Evolutionary conservation across 1,284 basidiomycete species (phyloP), one percentile per base, ranked within the genome.

Genomic region (Sphagnurus paluster): DNA sequence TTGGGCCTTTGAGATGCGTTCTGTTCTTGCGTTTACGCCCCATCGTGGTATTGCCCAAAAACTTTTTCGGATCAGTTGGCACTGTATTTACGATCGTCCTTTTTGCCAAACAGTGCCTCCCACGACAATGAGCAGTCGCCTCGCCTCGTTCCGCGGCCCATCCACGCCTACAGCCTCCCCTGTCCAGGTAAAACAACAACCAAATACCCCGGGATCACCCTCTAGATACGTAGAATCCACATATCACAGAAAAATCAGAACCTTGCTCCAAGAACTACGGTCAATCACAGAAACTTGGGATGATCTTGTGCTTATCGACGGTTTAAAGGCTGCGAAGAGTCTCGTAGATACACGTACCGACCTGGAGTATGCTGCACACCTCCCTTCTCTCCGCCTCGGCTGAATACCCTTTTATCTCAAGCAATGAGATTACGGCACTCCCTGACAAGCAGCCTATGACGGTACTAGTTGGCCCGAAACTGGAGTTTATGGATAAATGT

Each of bases 11-110:
- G 61, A 90, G 75, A 70, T 95, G 92, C 2, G 92, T 94, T 57
- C 90, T 80, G 64, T 86, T 89, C 70, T 95, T 94, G 61, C 89
- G 83, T 72, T 76, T 79, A 46, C 83, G 82, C 25, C 75, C 88
- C 91, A 93, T 92, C 46, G 50, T 28, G 38, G 40, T 13, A 39
- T 19, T 20, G 11, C 10, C 16, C 21, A 32, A 48, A 50, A 47
- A 44, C 37, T 48, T 42, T 50, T 35, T 41, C 20, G 24, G 38
- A 23, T 36, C 44, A n/a, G 26, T 30, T 16, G n/a, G n/a, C n/a
- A 5, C 25, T 19, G 26, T 43, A 28, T 56, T 50, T 46, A 29
- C 32, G 25, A 43, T 34, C 26, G 34, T 33, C 21, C 39, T 32
- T 14, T 25, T 36, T 48, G 49, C 47, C 61, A 63, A 66, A 63